A percentile compares a stretch with the other conserved stretches of the same genome.
Evolutionary conservation across 768 basidiomycete genomes (phyloP).

Genomic region (Naganishia vaughanmartiniae): DNA sequence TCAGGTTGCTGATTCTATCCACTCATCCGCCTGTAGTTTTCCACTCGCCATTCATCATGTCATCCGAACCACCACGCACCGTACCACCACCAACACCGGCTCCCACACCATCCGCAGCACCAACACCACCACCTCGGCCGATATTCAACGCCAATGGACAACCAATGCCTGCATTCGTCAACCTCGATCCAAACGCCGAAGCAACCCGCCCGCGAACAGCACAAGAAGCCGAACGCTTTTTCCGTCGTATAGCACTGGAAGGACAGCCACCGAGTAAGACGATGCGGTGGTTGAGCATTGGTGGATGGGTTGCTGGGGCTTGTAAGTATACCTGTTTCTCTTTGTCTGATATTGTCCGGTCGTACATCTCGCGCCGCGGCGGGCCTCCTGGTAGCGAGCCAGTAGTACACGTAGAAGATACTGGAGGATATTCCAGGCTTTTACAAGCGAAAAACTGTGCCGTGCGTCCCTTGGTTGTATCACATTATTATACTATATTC

Average conservation of each 20-base stretch:
- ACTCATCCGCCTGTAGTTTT: not conserved
- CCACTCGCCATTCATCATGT: not conserved
- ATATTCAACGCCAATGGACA: not conserved
- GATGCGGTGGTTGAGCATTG: constrained; percentile 28
- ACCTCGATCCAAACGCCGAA: not conserved
- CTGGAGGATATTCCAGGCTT: not conserved
- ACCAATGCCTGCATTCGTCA: not conserved
- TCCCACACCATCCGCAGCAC: not conserved
- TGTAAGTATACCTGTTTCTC: constrained; percentile 9
- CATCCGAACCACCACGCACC: not conserved
- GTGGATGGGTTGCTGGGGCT: constrained; percentile 26
- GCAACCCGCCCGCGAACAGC: constrained; percentile 8
- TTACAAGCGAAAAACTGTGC: not conserved
- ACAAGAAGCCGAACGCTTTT: constrained; percentile 25
- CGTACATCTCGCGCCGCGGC: not conserved
- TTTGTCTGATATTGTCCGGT: not conserved
- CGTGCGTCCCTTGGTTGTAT: constrained; percentile 19
- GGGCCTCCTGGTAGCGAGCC: not conserved
- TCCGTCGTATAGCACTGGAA: constrained; percentile 22
- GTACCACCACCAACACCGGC: not conserved
- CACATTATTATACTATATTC: constrained; percentile 2
- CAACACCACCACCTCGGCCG: not conserved
- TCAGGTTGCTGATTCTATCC: not conserved
- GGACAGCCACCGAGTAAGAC: constrained; percentile 8
- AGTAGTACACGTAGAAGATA: not conserved